Conservation (phyloP, 2,329 filamentous ascomycete genomes). For the Aspergillus sp. region DNA sequence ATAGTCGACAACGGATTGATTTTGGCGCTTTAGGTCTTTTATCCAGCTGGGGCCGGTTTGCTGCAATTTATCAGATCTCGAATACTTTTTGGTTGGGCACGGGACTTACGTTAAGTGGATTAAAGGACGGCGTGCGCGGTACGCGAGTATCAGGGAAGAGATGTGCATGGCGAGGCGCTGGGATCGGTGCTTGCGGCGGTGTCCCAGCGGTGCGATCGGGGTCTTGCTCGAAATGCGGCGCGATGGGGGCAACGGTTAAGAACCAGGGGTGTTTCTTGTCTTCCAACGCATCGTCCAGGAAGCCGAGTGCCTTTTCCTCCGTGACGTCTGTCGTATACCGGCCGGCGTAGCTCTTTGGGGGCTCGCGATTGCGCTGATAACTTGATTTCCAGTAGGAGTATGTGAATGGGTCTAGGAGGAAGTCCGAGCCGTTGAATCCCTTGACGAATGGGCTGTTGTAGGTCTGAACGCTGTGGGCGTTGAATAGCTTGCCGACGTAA, state of each 20-base stretch:
- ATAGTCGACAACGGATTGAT: conserved; percentile 48
- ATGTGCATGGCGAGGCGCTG: conserved; percentile 58
- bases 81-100: conserved; percentile 39
- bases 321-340: conserved; percentile 60
- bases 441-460: conserved; percentile 59
- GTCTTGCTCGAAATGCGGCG: conserved; percentile 59
- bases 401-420: conserved; percentile 65
- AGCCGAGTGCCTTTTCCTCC: conserved; percentile 54
- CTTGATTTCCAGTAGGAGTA: conserved; percentile 65
- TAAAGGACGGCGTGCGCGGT: conserved; percentile 51
- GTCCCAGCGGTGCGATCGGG: conserved; percentile 6
- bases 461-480: conserved; percentile 60
- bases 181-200: conserved; percentile 59
- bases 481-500: conserved; percentile 71
- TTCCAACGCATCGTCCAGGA: conserved; percentile 61
- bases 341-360: conserved; percentile 54
- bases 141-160: conserved; percentile 60
- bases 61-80: conserved; percentile 37
- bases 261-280: conserved; percentile 62
- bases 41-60: conserved; percentile 47
- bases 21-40: conserved; percentile 42
- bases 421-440: conserved; percentile 61
- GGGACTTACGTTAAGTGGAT: neutral
- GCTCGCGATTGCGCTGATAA: conserved; percentile 58
- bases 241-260: conserved; percentile 63